A percentile compares a stretch with the other conserved stretches of the same genome.
phyloP scores from a whole-genome alignment of 2,329 filamentous ascomycete genomes.

The Fusarium stilboides region DNA sequence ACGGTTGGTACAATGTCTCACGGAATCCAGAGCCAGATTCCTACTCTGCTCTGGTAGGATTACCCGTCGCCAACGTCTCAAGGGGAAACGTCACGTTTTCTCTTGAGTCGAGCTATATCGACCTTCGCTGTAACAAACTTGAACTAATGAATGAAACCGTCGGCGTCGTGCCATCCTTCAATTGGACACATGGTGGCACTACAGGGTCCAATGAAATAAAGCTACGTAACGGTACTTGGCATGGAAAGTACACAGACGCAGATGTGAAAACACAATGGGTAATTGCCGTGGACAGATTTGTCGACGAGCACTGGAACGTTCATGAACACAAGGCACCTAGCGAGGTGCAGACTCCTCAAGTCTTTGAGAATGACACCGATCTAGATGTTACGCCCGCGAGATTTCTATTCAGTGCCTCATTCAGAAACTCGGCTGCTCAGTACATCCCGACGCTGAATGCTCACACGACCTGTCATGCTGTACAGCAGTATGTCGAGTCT shows the following conservation, averaged over 20 bases:
- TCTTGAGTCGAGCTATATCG: conserved; percentile 27
- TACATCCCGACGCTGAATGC: background rate
- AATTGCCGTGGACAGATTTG: conserved; percentile 13
- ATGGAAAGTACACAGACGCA: background rate
- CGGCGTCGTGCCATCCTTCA: too few relatives aligned
- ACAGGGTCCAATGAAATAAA: too few relatives aligned
- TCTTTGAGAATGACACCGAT: conserved; percentile 19
- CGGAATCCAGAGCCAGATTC: too few relatives aligned
- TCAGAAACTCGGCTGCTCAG: background rate
- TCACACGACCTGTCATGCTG: background rate
- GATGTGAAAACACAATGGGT: too few relatives aligned
- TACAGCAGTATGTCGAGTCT: conserved; percentile 32
- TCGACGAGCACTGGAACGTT: background rate
- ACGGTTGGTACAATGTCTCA: too few relatives aligned
- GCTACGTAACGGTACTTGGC: conserved; percentile 22
- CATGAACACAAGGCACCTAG: too few relatives aligned
- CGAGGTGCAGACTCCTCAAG: too few relatives aligned
- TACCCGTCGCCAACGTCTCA: conserved; percentile 11
- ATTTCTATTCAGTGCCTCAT: conserved; percentile 9
- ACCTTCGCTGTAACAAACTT: background rate
- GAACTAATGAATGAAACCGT: too few relatives aligned
- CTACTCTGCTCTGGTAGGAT: conserved; percentile 20
- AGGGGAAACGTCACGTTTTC: conserved; percentile 14
- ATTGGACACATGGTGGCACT: too few relatives aligned
- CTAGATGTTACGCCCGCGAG: background rate